Evolutionary conservation across 2,329 filamentous ascomycete species (phyloP).

Genomic region (Plenodomus lindquistii): DNA sequence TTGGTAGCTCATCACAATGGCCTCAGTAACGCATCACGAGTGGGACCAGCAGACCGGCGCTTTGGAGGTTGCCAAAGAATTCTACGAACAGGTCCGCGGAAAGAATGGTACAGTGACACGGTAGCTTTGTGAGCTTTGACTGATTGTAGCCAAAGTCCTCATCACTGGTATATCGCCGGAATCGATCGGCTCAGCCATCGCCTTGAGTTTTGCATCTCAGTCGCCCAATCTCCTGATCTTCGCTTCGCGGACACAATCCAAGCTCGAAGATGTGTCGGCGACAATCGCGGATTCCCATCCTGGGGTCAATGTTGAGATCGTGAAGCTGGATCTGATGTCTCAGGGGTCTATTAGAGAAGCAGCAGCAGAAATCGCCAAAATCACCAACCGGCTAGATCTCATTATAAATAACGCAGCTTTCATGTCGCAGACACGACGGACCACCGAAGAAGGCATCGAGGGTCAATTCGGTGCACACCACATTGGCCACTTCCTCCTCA

Average conservation of each 20-base stretch:
- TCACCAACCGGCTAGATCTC: constrained; percentile 45
- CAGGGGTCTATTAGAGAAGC: constrained; percentile 43
- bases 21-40: constrained; percentile 38
- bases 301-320: constrained; percentile 24
- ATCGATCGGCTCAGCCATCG: constrained; percentile 36
- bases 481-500: constrained; percentile 53
- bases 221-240: constrained; percentile 33
- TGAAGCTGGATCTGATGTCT: constrained; percentile 46
- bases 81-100: constrained; percentile 28
- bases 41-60: constrained; percentile 37
- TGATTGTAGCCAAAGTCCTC: constrained; percentile 35
- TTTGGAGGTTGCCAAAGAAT: constrained; percentile 37
- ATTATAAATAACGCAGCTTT: constrained; percentile 53
- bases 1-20: constrained; percentile 1
- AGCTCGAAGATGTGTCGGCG: constrained; percentile 46
- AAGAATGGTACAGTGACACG: constrained; percentile 24
- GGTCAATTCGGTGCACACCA: constrained; percentile 54
- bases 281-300: constrained; percentile 37
- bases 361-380: constrained; percentile 31
- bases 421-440: constrained; percentile 30
- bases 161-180: constrained; percentile 41
- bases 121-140: neutral
- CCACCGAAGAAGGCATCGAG: constrained; percentile 52
- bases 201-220: constrained; percentile 33
- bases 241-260: constrained; percentile 50